These are phyloP conservation scores for Pyrenophora seminiperda DNA, from an alignment of 2,329 filamentous ascomycete species.

Conservation along the genomic window DNA sequence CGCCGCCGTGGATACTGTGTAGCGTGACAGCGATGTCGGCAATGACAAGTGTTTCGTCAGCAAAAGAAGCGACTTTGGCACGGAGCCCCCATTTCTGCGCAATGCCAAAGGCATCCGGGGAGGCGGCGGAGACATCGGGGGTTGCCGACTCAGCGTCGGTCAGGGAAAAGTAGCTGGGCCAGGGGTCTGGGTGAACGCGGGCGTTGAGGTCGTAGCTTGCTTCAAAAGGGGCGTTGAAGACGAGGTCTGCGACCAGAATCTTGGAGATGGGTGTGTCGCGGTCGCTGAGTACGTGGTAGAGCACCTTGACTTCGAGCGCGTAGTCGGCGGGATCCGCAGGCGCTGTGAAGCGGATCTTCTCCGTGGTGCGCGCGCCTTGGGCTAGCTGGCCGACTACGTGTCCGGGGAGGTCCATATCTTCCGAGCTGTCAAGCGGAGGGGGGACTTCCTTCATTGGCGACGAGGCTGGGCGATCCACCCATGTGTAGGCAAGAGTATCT, in stretches of 20 bases:
- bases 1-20: slow-evolving; percentile 65
- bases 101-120: slow-evolving; percentile 63
- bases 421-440: slow-evolving; percentile 26
- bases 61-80: slow-evolving; percentile 75
- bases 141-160: slow-evolving; percentile 49
- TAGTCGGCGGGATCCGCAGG: slow-evolving; percentile 59
- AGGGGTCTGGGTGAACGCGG: slow-evolving; percentile 74
- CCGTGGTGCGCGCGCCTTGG: slow-evolving; percentile 37
- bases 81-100: slow-evolving; percentile 81
- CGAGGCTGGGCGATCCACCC: slow-evolving; percentile 50
- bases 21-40: slow-evolving; percentile 69
- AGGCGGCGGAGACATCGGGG: too few relatives aligned
- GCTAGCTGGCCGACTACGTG: slow-evolving; percentile 46
- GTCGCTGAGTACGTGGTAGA: slow-evolving; percentile 81
- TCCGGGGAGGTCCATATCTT: slow-evolving; percentile 42
- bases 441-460: slow-evolving; percentile 41
- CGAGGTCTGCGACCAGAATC: slow-evolving; percentile 68
- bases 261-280: slow-evolving; percentile 81
- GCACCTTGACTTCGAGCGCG: slow-evolving; percentile 72
- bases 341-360: slow-evolving; percentile 48
- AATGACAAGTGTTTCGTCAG: slow-evolving; percentile 64
- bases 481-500: slow-evolving; percentile 53
- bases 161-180: slow-evolving; percentile 84
- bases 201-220: slow-evolving; percentile 88
- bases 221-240: slow-evolving; percentile 83